phyloP scores from a whole-genome alignment of 768 basidiomycete species.

The Rhodotorula diobovata region DNA sequence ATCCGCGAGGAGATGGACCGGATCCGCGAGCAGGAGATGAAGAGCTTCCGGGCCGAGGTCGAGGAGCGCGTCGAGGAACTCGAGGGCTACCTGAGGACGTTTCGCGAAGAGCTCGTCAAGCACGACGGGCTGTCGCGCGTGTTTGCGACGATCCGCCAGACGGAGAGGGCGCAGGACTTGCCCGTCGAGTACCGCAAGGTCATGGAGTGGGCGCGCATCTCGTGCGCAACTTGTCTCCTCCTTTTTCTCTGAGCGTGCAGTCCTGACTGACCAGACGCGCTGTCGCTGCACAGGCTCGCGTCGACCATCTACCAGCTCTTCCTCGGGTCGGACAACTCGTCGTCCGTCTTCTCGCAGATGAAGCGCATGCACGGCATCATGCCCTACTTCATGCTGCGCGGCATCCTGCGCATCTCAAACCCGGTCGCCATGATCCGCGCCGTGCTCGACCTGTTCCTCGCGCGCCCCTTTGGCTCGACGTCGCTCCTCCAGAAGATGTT shows the following conservation, averaged over 20 bases:
- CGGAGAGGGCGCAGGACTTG: constrained; percentile 67
- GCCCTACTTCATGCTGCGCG: constrained; percentile 95
- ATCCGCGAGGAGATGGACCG: constrained; percentile 82
- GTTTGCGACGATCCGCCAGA: constrained; percentile 82
- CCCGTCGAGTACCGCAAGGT: constrained; percentile 83
- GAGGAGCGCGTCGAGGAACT: constrained; percentile 78
- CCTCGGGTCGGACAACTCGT: constrained; percentile 85
- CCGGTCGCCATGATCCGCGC: constrained; percentile 91
- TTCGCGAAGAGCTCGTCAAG: constrained; percentile 84
- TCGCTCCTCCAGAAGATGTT: constrained; percentile 95
- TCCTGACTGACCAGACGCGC: constrained; percentile 1
- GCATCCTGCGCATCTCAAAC: constrained; percentile 85
- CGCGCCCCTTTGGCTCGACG: constrained; percentile 90
- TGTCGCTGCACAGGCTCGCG: constrained; percentile 61
- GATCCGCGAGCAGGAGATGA: constrained; percentile 78
- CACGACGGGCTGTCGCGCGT: constrained; percentile 75
- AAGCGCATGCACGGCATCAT: constrained; percentile 93
- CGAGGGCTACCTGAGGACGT: constrained; percentile 71
- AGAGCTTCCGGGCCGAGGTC: constrained; percentile 79
- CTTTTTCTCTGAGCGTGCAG: constrained; percentile 13
- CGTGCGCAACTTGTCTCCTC: constrained; percentile 53
- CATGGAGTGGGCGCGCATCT: constrained; percentile 93
- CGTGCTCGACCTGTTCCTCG: constrained; percentile 88
- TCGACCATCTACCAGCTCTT: constrained; percentile 95
- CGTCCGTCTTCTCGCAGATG: constrained; percentile 76